phyloP scores from a whole-genome alignment of 805 yeast species.

The Myxozyma melibiosi region DNA sequence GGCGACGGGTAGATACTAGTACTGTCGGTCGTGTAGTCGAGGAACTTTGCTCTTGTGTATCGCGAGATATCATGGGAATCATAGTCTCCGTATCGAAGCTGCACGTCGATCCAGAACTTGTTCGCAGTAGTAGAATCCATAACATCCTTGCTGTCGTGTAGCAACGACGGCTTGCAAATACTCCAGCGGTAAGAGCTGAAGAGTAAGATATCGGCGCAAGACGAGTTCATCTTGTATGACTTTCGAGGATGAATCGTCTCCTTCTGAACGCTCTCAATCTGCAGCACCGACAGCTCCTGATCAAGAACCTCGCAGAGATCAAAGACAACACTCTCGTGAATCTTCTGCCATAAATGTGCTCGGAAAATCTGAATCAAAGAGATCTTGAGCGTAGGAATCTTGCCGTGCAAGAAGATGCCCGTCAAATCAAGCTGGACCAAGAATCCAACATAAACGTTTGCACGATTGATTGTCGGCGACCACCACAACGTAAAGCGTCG shows the following conservation, averaged over 20 bases:
- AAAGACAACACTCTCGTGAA: constrained; percentile 91
- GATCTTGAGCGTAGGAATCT: constrained; percentile 94
- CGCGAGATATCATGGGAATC: constrained; percentile 96
- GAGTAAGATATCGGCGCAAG: constrained; percentile 86
- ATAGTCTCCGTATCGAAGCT: constrained; percentile 92
- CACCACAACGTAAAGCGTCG: constrained; percentile 98
- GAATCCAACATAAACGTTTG: constrained; percentile 97
- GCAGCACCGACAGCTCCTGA: constrained; percentile 77
- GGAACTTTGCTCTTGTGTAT: constrained; percentile 86
- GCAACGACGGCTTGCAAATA: constrained; percentile 71
- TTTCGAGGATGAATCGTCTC: constrained; percentile 95
- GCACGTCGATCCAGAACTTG: constrained; percentile 94
- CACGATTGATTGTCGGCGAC: constrained; percentile 98
- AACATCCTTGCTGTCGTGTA: constrained; percentile 69
- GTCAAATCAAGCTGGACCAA: constrained; percentile 94
- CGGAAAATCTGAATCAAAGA: constrained; percentile 94
- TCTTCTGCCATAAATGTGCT: constrained; percentile 98
- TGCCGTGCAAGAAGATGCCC: constrained; percentile 96
- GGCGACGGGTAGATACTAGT: constrained; percentile 87
- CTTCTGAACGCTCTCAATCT: constrained; percentile 83
- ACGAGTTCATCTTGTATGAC: constrained; percentile 95
- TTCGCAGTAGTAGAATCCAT: constrained; percentile 57
- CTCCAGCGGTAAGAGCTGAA: constrained; percentile 80
- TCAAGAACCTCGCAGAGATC: constrained; percentile 92
- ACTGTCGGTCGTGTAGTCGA: constrained; percentile 90